A percentile compares a stretch with the other conserved stretches of the same genome.
phyloP scores from a whole-genome alignment of 495 filamentous ascomycete genomes.

The Podospora pseudocomata region DNA sequence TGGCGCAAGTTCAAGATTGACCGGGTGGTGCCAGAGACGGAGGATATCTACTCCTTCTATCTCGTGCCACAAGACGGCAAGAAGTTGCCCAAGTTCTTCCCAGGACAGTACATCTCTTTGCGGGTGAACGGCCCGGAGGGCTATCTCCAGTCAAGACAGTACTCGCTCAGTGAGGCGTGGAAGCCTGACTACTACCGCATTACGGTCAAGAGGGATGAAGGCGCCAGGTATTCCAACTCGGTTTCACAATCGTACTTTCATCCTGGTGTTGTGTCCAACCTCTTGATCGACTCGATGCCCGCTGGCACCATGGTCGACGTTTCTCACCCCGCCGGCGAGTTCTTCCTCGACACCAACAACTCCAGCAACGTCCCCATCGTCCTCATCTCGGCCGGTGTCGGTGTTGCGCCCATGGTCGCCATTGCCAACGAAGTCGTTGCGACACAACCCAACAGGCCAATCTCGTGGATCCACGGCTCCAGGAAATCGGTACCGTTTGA shows the following conservation, averaged over 20 bases:
- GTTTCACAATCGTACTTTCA: constrained; percentile 34
- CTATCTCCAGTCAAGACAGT: constrained; percentile 64
- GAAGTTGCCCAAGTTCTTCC: constrained; percentile 56
- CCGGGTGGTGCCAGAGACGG: constrained; percentile 57
- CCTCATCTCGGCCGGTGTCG: constrained; percentile 67
- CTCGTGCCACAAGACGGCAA: constrained; percentile 61
- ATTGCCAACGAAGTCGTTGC: constrained; percentile 60
- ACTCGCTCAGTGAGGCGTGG: constrained; percentile 64
- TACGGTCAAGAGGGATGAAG: constrained; percentile 64
- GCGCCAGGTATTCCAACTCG: constrained; percentile 43
- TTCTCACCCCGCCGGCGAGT: constrained; percentile 67
- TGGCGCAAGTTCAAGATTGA: constrained; percentile 67
- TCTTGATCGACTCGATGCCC: constrained; percentile 58
- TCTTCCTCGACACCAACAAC: constrained; percentile 54
- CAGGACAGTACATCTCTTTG: constrained; percentile 69
- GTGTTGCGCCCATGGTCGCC: constrained; percentile 62
- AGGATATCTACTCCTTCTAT: constrained; percentile 68
- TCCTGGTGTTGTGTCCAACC: constrained; percentile 67
- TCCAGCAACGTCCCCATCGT: constrained; percentile 50
- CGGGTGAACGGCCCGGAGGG: constrained; percentile 54
- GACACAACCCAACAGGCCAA: constrained; percentile 40
- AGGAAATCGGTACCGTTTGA: constrained; percentile 51
- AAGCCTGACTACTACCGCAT: constrained; percentile 61
- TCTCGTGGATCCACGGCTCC: constrained; percentile 63
- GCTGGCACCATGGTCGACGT: constrained; percentile 59